phyloP scores from a whole-genome alignment of 2,329 filamentous ascomycete genomes.

The Aurifilum marmelostoma region DNA sequence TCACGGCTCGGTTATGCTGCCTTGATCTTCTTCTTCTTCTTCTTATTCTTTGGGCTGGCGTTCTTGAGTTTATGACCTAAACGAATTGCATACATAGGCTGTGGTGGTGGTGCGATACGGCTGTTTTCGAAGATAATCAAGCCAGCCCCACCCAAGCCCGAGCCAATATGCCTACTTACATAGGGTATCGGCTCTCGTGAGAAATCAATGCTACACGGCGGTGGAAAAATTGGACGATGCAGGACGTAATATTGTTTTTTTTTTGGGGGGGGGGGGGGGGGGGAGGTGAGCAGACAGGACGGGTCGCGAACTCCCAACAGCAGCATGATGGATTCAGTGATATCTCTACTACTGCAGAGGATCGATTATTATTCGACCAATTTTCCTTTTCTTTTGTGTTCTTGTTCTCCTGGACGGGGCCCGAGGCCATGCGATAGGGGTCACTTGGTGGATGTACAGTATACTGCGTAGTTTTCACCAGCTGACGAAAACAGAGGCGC shows the following conservation, averaged over 20 bases:
- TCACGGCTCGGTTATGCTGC: constrained; percentile 1
- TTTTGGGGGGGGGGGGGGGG: too few relatives aligned
- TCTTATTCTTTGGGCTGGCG: constrained; percentile 1
- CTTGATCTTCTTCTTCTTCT: neutral
- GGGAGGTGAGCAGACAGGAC: neutral
- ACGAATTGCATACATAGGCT: constrained; percentile 14
- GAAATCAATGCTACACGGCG: neutral
- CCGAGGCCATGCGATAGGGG: neutral
- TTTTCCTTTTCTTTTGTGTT: neutral
- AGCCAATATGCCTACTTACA: neutral
- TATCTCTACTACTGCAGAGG: neutral
- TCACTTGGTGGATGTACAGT: neutral
- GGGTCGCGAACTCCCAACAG: neutral
- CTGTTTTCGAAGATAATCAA: neutral
- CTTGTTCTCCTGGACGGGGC: neutral
- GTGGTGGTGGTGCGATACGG: neutral
- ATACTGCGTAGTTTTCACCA: neutral
- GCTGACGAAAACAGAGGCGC: neutral
- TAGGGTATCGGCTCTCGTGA: neutral
- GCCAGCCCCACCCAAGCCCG: neutral
- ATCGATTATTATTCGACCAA: neutral
- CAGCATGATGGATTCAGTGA: neutral
- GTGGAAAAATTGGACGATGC: neutral
- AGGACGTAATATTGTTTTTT: neutral
- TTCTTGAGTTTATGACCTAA: constrained; percentile 11